Evolutionary conservation across 2,329 filamentous ascomycete genomes (phyloP).

Genomic region (Fusarium sp.): DNA sequence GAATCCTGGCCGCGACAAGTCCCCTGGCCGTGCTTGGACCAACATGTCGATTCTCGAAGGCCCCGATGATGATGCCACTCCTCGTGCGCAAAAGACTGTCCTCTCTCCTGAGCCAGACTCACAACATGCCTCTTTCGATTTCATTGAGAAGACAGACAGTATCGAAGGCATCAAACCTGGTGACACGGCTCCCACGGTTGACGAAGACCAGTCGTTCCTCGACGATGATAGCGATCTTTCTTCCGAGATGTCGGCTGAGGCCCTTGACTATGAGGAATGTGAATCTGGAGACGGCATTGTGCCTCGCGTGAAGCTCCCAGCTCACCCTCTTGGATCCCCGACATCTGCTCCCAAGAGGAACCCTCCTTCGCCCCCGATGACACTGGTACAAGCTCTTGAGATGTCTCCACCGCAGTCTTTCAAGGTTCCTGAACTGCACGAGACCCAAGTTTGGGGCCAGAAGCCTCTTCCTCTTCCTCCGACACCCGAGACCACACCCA

Average conservation of each 20-base stretch:
- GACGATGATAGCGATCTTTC: slow-evolving; percentile 67
- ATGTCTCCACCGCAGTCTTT: slow-evolving; percentile 41
- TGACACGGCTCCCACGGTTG: slow-evolving; percentile 44
- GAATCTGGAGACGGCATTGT: slow-evolving; percentile 40
- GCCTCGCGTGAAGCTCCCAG: slow-evolving; percentile 43
- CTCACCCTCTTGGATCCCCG: slow-evolving; percentile 48
- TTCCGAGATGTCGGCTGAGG: slow-evolving; percentile 67
- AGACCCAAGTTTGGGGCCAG: slow-evolving; percentile 37
- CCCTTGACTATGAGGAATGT: slow-evolving; percentile 54
- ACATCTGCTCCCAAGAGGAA: slow-evolving; percentile 45
- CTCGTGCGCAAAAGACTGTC: slow-evolving; percentile 35
- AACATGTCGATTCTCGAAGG: slow-evolving; percentile 62
- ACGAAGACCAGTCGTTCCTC: slow-evolving; percentile 55
- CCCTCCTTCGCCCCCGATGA: slow-evolving; percentile 44
- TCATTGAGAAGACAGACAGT: slow-evolving; percentile 62
- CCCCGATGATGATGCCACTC: slow-evolving; percentile 52
- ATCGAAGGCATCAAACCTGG: slow-evolving; percentile 55
- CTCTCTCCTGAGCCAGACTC: slow-evolving; percentile 39
- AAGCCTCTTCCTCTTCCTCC: slow-evolving; percentile 44
- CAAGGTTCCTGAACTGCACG: slow-evolving; percentile 39
- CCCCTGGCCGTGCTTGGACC: slow-evolving; percentile 58
- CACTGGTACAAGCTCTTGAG: slow-evolving; percentile 41
- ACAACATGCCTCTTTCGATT: slow-evolving; percentile 59
- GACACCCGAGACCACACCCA: slow-evolving; percentile 60
- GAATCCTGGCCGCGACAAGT: slow-evolving; percentile 57